Percentiles rank a stretch among this genome's conserved stretches.
Conservation (phyloP, 108 stramenopile genomes). For the Nannochloropsis gaditana region DNA sequence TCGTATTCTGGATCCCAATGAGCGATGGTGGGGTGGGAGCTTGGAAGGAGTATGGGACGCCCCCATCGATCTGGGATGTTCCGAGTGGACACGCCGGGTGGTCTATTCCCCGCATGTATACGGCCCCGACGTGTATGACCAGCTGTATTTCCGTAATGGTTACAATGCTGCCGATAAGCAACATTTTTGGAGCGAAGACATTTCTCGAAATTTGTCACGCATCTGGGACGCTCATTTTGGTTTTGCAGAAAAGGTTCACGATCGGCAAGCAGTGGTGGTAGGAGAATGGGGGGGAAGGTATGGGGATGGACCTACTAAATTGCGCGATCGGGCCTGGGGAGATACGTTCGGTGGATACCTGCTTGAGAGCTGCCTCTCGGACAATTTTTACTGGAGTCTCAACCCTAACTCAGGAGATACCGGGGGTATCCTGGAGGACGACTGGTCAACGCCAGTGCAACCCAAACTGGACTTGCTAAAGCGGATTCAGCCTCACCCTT, state of each 20-base stretch:
- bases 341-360: background rate
- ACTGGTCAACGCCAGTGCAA: background rate
- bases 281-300: background rate
- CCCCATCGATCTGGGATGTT: background rate
- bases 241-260: background rate
- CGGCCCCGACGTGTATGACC: slow-evolving; percentile 16
- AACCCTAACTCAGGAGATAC: background rate
- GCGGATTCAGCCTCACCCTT: background rate
- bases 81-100: background rate
- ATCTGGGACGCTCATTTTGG: background rate
- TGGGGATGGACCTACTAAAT: background rate
- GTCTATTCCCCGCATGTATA: background rate
- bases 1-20: too few species aligned
- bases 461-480: background rate
- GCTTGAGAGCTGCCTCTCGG: background rate
- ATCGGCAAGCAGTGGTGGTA: background rate
- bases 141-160: background rate
- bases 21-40: background rate
- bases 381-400: slow-evolving; percentile 18
- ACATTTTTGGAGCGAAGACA: too few species aligned
- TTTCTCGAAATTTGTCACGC: background rate
- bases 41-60: background rate
- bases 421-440: slow-evolving; percentile 2
- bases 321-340: background rate
- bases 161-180: too few species aligned